phyloP scores from a whole-genome alignment of 495 filamentous ascomycete species.

The Collariella sp. region DNA sequence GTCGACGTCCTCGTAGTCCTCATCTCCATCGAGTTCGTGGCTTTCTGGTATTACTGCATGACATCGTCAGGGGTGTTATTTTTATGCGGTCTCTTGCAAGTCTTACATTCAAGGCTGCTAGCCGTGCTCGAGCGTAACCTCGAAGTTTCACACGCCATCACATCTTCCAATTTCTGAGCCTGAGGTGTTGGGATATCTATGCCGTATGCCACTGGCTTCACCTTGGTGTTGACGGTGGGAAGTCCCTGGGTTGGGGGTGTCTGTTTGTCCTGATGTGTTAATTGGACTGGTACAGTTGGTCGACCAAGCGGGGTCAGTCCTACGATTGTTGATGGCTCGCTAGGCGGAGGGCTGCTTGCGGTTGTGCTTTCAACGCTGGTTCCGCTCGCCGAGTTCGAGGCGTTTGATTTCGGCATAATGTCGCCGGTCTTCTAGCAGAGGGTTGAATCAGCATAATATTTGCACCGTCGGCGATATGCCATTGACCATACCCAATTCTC shows the following conservation, averaged over 20 bases:
- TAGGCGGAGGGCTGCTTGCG: slow-evolving; percentile 27
- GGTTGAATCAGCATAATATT: slow-evolving; percentile 10
- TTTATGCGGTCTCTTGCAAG: background rate
- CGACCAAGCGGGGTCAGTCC: slow-evolving; percentile 5
- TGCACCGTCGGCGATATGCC: background rate
- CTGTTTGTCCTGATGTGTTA: slow-evolving; percentile 14
- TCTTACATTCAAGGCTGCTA: slow-evolving; percentile 66
- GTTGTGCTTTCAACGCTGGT: slow-evolving; percentile 20
- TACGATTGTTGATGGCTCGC: slow-evolving; percentile 28
- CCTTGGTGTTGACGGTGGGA: slow-evolving; percentile 59
- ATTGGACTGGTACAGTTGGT: background rate
- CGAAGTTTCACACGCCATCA: slow-evolving; percentile 35
- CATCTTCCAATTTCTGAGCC: slow-evolving; percentile 69
- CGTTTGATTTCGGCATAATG: slow-evolving; percentile 15
- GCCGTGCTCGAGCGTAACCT: slow-evolving; percentile 42
- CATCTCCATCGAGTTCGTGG: slow-evolving; percentile 34
- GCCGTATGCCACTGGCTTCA: slow-evolving; percentile 54
- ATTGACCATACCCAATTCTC: slow-evolving; percentile 54
- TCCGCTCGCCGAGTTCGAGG: slow-evolving; percentile 16
- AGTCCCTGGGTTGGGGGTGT: slow-evolving; percentile 37
- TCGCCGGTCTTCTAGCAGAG: slow-evolving; percentile 31
- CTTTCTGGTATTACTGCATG: slow-evolving; percentile 43
- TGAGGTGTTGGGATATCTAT: slow-evolving; percentile 68
- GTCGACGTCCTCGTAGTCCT: slow-evolving; percentile 34
- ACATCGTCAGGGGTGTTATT: background rate